These are phyloP conservation scores for Cordia subcordata DNA, from an alignment of 257 asterid genomes.

Conservation along the genomic window DNA sequence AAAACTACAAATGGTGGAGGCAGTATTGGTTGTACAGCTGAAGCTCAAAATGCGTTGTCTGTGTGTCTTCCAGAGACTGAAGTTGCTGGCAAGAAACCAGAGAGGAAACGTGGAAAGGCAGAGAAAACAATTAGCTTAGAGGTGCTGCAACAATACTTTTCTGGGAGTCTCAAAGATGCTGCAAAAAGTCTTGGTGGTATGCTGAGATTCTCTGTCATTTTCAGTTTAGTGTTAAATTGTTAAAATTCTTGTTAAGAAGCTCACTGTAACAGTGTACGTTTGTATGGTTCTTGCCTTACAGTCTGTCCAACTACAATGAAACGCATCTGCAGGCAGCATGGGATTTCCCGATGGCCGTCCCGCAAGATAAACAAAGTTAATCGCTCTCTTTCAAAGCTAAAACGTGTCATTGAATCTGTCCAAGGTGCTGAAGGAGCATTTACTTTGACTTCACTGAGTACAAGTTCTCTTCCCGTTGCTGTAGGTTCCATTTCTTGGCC, in stretches of 20 bases:
- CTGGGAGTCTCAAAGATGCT: conserved; percentile 92
- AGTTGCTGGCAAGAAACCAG: conserved; percentile 52
- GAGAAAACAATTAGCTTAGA: conserved; percentile 88
- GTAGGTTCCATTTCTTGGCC: conserved; percentile 71
- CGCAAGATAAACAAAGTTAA: conserved; percentile 95
- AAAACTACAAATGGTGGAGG: conserved; percentile 31
- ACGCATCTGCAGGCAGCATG: conserved; percentile 91
- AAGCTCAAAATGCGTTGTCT: conserved; percentile 32
- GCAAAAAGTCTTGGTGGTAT: conserved; percentile 94
- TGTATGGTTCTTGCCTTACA: conserved; percentile 23
- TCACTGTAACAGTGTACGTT: conserved; percentile 2
- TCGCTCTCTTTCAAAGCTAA: conserved; percentile 75
- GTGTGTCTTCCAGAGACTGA: conserved; percentile 25
- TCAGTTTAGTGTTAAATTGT: not conserved
- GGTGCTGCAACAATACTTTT: conserved; percentile 81
- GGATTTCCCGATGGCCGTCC: conserved; percentile 95
- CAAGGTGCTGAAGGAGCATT: conserved; percentile 83
- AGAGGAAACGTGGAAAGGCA: conserved; percentile 84
- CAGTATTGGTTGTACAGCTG: conserved; percentile 29
- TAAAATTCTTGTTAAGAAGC: no score
- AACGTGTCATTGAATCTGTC: conserved; percentile 82
- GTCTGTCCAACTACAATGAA: conserved; percentile 97
- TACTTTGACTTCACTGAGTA: conserved; percentile 58
- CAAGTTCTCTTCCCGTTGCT: conserved; percentile 52
- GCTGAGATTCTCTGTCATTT: conserved; percentile 10